Base-by-base conservation (phyloP, 2,329 filamentous ascomycete genomes). In the Cladosporium colombiae region DNA sequence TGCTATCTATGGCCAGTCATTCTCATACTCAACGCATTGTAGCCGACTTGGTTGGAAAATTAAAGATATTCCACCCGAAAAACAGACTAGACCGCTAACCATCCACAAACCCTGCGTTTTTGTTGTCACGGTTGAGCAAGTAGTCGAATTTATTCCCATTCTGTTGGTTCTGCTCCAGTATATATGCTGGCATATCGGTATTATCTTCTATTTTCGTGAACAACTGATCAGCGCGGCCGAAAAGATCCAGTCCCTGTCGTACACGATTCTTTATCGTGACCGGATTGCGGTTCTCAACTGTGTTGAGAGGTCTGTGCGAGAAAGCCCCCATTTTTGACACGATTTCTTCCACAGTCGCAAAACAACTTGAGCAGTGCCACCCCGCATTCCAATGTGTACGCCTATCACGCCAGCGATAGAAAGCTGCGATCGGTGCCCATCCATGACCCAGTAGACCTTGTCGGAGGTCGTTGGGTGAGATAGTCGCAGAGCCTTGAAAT, bases 331-430 rank as follows among this genome's bases (percentile, higher is more conserved):
- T 81, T 74, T 88, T 88, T 68, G 80, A 81, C 55, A 84, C 75
- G 69, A 88, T 78, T 72, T 87, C 82, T 4, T 78, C 79, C 18
- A 89, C 75, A 0, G 84, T 88, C 21, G 80, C 76, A 72, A 88
- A 88, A 76, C 87, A 89, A 64, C 80, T 84, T 62, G 84, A 86
- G 78, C 86, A 89, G 74, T 89, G 86, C 87, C 86, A 89, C 0
- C 78, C 82, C 0, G 85, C 83, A 69, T 85, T 82, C 70, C 74
- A 74, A 33, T 87, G 68, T 5, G 79, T 78, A 6, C 76, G 80
- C 10, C 40, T 55, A 4, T 44, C 23, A 62, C 61, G 65, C 33
- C 64, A 81, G 56, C 85, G 75, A 69, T 65, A 4, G 49, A 61
- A n/a, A 35, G 40, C 3, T 57, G 55, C 33, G 29, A 53, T 31